Percentiles rank a stretch among this genome's conserved stretches.
phyloP scores from a whole-genome alignment of 2,329 filamentous ascomycete genomes.

The Alternaria burnsii region DNA sequence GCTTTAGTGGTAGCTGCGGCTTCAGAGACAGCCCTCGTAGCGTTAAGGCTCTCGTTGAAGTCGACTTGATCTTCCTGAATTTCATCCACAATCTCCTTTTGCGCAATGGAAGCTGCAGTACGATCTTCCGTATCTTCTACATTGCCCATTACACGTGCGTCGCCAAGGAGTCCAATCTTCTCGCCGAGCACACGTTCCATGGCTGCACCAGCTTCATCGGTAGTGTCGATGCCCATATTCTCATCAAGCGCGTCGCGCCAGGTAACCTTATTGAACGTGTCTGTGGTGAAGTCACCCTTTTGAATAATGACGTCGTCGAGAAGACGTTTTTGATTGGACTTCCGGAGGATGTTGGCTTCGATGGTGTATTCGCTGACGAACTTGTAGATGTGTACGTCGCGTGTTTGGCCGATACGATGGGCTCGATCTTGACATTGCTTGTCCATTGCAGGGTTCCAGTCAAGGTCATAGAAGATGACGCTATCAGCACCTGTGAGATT shows the following conservation, averaged over 20 bases:
- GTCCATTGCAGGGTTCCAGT: slow-evolving; percentile 99
- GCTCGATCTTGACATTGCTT: slow-evolving; percentile 98
- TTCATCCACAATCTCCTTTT: slow-evolving; percentile 80
- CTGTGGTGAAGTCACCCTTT: slow-evolving; percentile 96
- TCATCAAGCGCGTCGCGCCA: slow-evolving; percentile 73
- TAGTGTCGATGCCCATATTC: slow-evolving; percentile 49
- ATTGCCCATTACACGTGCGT: slow-evolving; percentile 78
- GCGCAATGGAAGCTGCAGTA: slow-evolving; percentile 82
- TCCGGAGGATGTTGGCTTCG: slow-evolving; percentile 95
- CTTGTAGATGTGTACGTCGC: slow-evolving; percentile 96
- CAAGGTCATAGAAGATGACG: slow-evolving; percentile 98
- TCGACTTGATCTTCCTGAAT: slow-evolving; percentile 56
- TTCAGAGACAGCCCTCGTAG: slow-evolving; percentile 35
- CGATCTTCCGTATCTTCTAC: slow-evolving; percentile 95
- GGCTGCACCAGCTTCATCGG: slow-evolving; percentile 77
- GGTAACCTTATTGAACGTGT: slow-evolving; percentile 84
- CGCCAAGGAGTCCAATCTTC: slow-evolving; percentile 64
- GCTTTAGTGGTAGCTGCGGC: slow-evolving; percentile 23
- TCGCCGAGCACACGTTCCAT: slow-evolving; percentile 85
- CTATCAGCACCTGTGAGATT: slow-evolving; percentile 97
- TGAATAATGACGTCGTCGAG: slow-evolving; percentile 98
- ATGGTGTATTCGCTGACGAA: slow-evolving; percentile 74
- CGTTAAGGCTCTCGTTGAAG: slow-evolving; percentile 45
- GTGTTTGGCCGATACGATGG: slow-evolving; percentile 95
- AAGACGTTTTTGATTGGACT: slow-evolving; percentile 97